Evolutionary conservation across 495 filamentous ascomycete species (phyloP).

Genomic region (Physcia stellaris): DNA sequence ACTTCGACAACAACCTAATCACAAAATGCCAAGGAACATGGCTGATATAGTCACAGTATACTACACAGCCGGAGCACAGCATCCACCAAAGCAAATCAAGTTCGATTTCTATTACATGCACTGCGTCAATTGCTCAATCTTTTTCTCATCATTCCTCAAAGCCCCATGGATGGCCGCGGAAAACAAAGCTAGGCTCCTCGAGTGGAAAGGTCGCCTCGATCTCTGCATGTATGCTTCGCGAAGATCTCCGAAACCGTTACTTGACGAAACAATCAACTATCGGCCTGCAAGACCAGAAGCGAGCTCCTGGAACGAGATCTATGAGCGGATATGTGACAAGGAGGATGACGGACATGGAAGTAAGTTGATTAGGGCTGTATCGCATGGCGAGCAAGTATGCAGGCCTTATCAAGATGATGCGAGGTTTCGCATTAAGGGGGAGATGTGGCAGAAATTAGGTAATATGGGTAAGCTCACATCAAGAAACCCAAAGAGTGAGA

Average conservation of each 20-base stretch:
- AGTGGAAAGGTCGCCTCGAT: slow-evolving; percentile 64
- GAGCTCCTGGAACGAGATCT: slow-evolving; percentile 39
- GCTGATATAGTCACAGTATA: slow-evolving; percentile 28
- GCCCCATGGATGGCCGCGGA: slow-evolving; percentile 21
- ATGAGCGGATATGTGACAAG: slow-evolving; percentile 36
- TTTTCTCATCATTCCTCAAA: slow-evolving; percentile 40
- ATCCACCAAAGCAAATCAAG: slow-evolving; percentile 47
- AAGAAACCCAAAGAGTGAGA: no score
- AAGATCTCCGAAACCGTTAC: slow-evolving; percentile 34
- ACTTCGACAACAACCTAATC: neutral
- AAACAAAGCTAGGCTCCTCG: slow-evolving; percentile 51
- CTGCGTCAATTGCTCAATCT: slow-evolving; percentile 46
- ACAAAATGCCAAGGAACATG: slow-evolving; percentile 1
- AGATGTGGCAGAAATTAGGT: slow-evolving; percentile 58
- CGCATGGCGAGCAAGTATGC: slow-evolving; percentile 38
- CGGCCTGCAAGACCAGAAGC: slow-evolving; percentile 22
- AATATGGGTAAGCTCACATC: slow-evolving; percentile 33
- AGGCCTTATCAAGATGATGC: slow-evolving; percentile 30
- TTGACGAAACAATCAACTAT: slow-evolving; percentile 43
- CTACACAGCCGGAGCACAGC: slow-evolving; percentile 46
- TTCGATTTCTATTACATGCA: slow-evolving; percentile 81
- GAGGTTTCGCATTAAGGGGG: slow-evolving; percentile 42
- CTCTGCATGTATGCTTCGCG: slow-evolving; percentile 54
- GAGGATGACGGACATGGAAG: slow-evolving; percentile 66
- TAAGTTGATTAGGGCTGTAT: slow-evolving; percentile 59